Conservation (phyloP, 2,329 filamentous ascomycete genomes). For the Epichloe typhina region DNA sequence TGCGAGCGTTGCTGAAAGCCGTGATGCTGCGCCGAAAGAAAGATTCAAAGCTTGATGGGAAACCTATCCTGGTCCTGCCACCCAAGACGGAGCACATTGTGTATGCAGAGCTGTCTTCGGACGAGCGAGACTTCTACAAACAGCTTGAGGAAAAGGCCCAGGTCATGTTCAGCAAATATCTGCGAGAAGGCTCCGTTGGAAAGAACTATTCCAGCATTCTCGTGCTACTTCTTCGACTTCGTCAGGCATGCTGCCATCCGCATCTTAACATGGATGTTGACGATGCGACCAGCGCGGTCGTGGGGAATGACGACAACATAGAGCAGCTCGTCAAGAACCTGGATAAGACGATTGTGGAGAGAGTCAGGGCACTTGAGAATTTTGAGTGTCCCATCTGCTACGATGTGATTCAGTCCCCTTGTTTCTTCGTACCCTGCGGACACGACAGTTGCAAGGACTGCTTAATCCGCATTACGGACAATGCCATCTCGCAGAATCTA, state of each 20-base stretch:
- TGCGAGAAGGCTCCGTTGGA: constrained; percentile 54
- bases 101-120: constrained; percentile 54
- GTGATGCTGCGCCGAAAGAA: constrained; percentile 77
- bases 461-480: constrained; percentile 55
- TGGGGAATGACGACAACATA: constrained; percentile 32
- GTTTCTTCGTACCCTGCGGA: constrained; percentile 71
- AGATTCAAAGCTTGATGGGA: constrained; percentile 62
- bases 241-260: constrained; percentile 48
- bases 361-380: constrained; percentile 44
- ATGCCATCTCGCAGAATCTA: constrained; percentile 36
- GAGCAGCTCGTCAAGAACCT: constrained; percentile 50
- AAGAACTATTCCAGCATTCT: constrained; percentile 64
- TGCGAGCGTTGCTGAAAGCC: constrained; percentile 66
- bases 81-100: constrained; percentile 64
- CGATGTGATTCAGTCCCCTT: constrained; percentile 60
- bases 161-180: constrained; percentile 63
- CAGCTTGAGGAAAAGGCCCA: constrained; percentile 56
- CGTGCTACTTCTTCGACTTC: constrained; percentile 66
- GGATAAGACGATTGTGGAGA: constrained; percentile 44
- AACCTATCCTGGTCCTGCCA: constrained; percentile 67
- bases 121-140: constrained; percentile 68
- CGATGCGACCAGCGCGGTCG: constrained; percentile 20
- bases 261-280: constrained; percentile 21
- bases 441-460: constrained; percentile 71
- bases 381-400: constrained; percentile 79